These are phyloP conservation scores for Talaromyces liani DNA, from an alignment of 495 filamentous ascomycete species.

Conservation along the genomic window DNA sequence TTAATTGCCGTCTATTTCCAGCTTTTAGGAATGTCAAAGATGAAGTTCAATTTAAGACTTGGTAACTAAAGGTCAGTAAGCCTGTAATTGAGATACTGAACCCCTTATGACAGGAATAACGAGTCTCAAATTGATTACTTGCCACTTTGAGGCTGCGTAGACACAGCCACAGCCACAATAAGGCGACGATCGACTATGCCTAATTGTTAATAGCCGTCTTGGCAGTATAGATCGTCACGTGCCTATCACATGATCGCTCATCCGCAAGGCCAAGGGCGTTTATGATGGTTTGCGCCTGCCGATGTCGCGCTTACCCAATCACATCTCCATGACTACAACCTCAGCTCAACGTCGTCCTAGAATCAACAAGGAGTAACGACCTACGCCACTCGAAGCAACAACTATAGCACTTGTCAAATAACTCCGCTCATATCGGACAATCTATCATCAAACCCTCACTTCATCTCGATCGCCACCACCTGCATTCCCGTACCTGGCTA, in stretches of 20 bases:
- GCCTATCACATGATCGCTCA: neutral
- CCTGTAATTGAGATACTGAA: neutral
- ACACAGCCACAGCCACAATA: slow-evolving; percentile 5
- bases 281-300: slow-evolving; percentile 4
- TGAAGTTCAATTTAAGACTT: neutral
- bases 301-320: slow-evolving; percentile 5
- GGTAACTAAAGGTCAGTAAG: neutral
- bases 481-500: neutral
- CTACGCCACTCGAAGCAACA: neutral
- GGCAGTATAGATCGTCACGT: neutral
- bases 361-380: neutral
- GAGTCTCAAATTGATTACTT: neutral
- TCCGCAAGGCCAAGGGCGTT: neutral
- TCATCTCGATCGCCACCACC: slow-evolving; percentile 1
- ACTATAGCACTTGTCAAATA: neutral
- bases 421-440: neutral
- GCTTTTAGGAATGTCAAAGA: neutral
- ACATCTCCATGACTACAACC: neutral
- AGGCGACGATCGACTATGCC: neutral
- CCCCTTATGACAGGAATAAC: neutral
- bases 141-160: neutral
- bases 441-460: neutral
- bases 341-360: neutral
- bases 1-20: neutral
- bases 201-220: neutral